Evolutionary conservation across 306 rosid genomes (phyloP).

Genomic region (Cicer yamashitae): DNA sequence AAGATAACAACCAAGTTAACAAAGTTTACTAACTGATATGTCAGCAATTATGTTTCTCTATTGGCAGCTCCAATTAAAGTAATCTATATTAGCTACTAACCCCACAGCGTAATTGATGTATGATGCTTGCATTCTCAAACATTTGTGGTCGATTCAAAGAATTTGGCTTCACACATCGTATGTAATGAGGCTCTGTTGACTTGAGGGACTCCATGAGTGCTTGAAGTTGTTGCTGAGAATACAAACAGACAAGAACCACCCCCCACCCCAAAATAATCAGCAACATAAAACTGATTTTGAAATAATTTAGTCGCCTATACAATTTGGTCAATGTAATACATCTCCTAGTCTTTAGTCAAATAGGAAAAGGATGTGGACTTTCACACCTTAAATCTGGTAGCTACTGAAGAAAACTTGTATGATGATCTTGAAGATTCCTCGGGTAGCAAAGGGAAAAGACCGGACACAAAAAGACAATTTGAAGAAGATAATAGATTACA

Average conservation of each 20-base stretch:
- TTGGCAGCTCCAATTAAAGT: constrained; percentile 40
- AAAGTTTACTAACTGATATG: constrained; percentile 32
- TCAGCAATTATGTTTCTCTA: constrained; percentile 14
- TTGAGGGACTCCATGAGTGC: constrained; percentile 94
- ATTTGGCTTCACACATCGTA: constrained; percentile 97
- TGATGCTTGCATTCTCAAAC: constrained; percentile 87
- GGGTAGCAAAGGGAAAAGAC: constrained; percentile 67
- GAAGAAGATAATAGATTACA: constrained; percentile 88
- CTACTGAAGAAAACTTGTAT: constrained; percentile 94
- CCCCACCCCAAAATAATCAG: constrained; percentile 32
- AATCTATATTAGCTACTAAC: constrained; percentile 59
- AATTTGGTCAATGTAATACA: constrained; percentile 6
- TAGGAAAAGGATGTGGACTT: constrained; percentile 10
- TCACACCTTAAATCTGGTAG: constrained; percentile 91
- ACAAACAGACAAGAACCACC: constrained; percentile 10
- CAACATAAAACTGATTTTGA: constrained; percentile 40
- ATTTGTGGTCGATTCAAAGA: constrained; percentile 85
- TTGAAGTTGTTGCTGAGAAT: constrained; percentile 92
- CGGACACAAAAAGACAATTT: constrained; percentile 76
- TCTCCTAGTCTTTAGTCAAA: not conserved
- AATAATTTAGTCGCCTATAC: constrained; percentile 23
- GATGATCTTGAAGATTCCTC: constrained; percentile 96
- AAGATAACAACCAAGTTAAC: constrained; percentile 9
- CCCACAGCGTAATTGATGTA: constrained; percentile 97
- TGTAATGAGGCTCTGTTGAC: constrained; percentile 91